Evolutionary conservation across 345 rosid genomes (phyloP).

Genomic region (Citrus unshiu): DNA sequence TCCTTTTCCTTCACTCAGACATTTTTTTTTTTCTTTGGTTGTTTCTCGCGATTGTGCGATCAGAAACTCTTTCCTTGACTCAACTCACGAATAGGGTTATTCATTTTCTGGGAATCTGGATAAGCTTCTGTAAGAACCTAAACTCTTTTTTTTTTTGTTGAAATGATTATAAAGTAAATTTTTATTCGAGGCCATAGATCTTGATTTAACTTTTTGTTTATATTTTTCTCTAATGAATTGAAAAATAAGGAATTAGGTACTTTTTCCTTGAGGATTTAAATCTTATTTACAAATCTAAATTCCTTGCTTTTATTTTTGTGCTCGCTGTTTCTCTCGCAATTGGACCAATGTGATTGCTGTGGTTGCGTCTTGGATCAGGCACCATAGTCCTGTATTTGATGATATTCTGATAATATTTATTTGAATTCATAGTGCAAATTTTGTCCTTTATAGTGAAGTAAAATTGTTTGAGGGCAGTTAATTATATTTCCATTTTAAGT

Average conservation of each 20-base stretch:
- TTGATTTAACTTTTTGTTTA: not conserved
- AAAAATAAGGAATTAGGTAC: not conserved
- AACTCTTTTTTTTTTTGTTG: not conserved
- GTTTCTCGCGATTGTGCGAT: constrained; percentile 5
- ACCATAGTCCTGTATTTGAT: not conserved
- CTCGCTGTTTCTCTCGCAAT: not conserved
- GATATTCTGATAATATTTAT: not conserved
- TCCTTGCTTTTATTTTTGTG: not conserved
- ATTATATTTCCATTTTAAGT: not conserved
- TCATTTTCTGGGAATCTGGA: not conserved
- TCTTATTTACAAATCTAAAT: not conserved
- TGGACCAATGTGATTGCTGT: not conserved
- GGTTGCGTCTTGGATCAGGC: not conserved
- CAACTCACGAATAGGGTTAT: not conserved
- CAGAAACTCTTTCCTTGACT: not conserved
- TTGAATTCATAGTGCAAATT: not conserved
- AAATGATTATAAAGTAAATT: no score
- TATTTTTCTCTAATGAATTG: not conserved
- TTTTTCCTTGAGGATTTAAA: not conserved
- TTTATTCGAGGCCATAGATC: not conserved
- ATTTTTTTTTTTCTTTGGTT: not conserved
- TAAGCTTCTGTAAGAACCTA: constrained; percentile 1
- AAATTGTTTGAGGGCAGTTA: not conserved
- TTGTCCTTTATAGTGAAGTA: not conserved
- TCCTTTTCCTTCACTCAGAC: not conserved